A percentile compares a stretch with the other conserved stretches of the same genome.
These are phyloP conservation scores for Hemileccinum rubropunctum DNA, from an alignment of 768 basidiomycete species.

Conservation along the genomic window DNA sequence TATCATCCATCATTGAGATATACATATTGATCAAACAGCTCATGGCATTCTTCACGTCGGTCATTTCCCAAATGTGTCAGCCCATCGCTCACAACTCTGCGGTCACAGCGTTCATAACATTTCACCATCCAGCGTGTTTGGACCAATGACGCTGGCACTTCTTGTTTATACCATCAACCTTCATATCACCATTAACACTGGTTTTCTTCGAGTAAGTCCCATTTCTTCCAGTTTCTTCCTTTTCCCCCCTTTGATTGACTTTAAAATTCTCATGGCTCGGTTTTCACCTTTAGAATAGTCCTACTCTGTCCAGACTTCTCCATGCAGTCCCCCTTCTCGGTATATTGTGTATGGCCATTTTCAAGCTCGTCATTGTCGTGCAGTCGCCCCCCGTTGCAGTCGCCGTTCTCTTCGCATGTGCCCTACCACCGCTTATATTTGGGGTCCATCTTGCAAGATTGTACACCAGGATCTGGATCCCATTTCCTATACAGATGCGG, in stretches of 20 bases:
- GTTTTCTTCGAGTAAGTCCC: conserved; percentile 17
- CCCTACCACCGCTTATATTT: conserved; percentile 18
- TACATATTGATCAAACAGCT: conserved; percentile 14
- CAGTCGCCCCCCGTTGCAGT: conserved; percentile 20
- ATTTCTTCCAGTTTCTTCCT: background rate
- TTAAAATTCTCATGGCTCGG: background rate
- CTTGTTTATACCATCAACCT: conserved; percentile 31
- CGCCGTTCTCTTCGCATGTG: conserved; percentile 20
- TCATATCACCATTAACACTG: conserved; percentile 17
- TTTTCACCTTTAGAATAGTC: conserved; percentile 6
- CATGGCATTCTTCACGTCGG: conserved; percentile 27
- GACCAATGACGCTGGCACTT: conserved; percentile 23
- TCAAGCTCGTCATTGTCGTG: conserved; percentile 17
- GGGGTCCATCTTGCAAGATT: conserved; percentile 5
- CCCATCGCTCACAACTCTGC: background rate
- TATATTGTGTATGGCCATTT: conserved; percentile 18
- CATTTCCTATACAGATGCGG: conserved; percentile 8
- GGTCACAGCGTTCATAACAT: conserved; percentile 19
- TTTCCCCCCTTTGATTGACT: no score
- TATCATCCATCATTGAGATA: background rate
- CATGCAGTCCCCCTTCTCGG: conserved; percentile 28
- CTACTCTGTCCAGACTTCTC: conserved; percentile 16
- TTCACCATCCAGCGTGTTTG: conserved; percentile 17
- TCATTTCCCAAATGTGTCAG: background rate
- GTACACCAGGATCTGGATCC: conserved; percentile 4